Percentiles rank a stretch among this genome's conserved stretches.
These are phyloP conservation scores for Acacia acuminata DNA, from an alignment of 306 rosid species.

Conservation along the genomic window DNA sequence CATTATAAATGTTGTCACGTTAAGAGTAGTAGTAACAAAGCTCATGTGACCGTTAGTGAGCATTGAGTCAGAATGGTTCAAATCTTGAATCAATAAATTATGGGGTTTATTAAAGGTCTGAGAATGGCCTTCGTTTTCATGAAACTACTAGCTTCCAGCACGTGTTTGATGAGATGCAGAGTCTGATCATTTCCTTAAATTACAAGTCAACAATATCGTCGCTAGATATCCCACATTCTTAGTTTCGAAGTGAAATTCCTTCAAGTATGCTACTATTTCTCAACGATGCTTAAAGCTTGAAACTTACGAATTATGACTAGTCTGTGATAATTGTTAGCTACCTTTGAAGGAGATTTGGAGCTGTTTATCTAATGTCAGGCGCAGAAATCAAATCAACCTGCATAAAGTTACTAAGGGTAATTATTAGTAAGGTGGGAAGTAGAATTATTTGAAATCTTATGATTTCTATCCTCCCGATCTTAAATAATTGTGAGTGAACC, in stretches of 20 bases:
- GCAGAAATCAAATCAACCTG: neutral
- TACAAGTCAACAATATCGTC: neutral
- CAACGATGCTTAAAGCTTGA: neutral
- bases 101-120: neutral
- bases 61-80: slow-evolving; percentile 25
- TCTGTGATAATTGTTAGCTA: neutral
- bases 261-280: neutral
- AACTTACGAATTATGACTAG: neutral
- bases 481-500: too few species aligned
- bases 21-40: slow-evolving; percentile 35
- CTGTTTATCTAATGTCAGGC: neutral
- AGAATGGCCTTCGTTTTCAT: neutral
- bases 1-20: slow-evolving; percentile 92
- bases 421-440: slow-evolving; percentile 52
- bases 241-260: neutral
- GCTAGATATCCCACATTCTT: neutral
- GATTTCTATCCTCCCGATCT: neutral
- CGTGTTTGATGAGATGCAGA: neutral
- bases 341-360: neutral
- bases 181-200: neutral
- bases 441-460: slow-evolving; percentile 32
- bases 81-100: slow-evolving; percentile 22
- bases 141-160: neutral
- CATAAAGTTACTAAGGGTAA: neutral
- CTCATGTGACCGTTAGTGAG: slow-evolving; percentile 75